Evolutionary conservation across 352 stramenopile genomes (phyloP).

Genomic region (Phytophthora colocasiae): DNA sequence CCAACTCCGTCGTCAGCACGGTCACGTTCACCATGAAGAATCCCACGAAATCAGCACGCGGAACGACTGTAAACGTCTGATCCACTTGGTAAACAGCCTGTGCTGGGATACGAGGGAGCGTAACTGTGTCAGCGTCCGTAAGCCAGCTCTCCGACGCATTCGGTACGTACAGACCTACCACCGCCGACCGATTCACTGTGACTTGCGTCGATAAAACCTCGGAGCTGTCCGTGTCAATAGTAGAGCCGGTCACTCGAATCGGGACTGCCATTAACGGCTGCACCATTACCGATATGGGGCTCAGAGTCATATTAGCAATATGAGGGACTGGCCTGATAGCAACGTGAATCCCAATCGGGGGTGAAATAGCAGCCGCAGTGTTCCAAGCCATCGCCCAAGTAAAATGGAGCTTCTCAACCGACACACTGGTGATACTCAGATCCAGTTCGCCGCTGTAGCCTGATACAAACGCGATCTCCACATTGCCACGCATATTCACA

Average conservation of each 20-base stretch:
- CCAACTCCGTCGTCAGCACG: conserved; percentile 43
- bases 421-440: conserved; percentile 19
- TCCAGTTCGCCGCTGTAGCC: conserved; percentile 32
- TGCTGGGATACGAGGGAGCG: conserved; percentile 9
- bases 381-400: background rate
- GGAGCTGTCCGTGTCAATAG: conserved; percentile 38
- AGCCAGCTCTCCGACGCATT: conserved; percentile 31
- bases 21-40: conserved; percentile 49
- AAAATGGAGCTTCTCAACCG: conserved; percentile 14
- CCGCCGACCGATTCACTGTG: conserved; percentile 33
- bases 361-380: background rate
- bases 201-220: conserved; percentile 28
- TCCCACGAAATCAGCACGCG: conserved; percentile 50
- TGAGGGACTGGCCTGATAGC: conserved; percentile 37
- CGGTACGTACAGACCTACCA: conserved; percentile 23
- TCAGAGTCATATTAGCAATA: conserved; percentile 20
- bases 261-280: conserved; percentile 29
- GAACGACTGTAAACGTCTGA: conserved; percentile 35
- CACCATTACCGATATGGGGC: conserved; percentile 30
- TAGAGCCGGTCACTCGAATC: conserved; percentile 35
- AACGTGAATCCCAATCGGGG: background rate
- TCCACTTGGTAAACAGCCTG: conserved; percentile 21
- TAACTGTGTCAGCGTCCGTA: conserved; percentile 4
- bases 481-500: conserved; percentile 27
- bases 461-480: conserved; percentile 30